phyloP scores from a whole-genome alignment of 805 yeast species.

The Pichia insulana region DNA sequence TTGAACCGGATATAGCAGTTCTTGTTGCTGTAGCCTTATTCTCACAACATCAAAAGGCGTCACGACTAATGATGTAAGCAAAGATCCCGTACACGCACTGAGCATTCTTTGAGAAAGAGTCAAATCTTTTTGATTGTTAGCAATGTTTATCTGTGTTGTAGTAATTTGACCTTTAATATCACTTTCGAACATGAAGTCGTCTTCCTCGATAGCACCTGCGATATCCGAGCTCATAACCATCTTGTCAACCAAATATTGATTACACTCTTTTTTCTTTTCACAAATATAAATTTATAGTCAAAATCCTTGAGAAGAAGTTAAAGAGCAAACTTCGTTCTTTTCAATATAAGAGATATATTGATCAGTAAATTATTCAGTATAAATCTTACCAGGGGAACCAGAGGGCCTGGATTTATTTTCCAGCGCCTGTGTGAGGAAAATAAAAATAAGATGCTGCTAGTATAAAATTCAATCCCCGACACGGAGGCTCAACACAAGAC shows the following conservation, averaged over 20 bases:
- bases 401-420: neutral
- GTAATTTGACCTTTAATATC: neutral
- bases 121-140: slow-evolving; percentile 24
- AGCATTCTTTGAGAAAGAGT: slow-evolving; percentile 57
- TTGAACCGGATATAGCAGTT: slow-evolving; percentile 38
- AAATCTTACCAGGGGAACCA: too few relatives aligned
- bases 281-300: too few relatives aligned
- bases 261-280: too few relatives aligned
- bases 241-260: too few relatives aligned
- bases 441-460: too few relatives aligned
- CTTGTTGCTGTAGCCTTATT: slow-evolving; percentile 71
- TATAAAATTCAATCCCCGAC: too few relatives aligned
- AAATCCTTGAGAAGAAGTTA: too few relatives aligned
- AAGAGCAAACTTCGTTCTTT: too few relatives aligned
- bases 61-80: slow-evolving; percentile 61
- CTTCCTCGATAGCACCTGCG: slow-evolving; percentile 33
- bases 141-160: neutral
- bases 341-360: too few relatives aligned
- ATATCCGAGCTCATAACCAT: slow-evolving; percentile 35
- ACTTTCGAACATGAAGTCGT: slow-evolving; percentile 13
- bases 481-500: too few relatives aligned
- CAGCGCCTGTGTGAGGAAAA: neutral
- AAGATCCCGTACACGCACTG: slow-evolving; percentile 70
- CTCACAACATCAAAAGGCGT: slow-evolving; percentile 80
- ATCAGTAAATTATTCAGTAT: neutral